Base-by-base conservation (phyloP, 108 stramenopile genomes). In the Nitzschia putrida region DNA sequence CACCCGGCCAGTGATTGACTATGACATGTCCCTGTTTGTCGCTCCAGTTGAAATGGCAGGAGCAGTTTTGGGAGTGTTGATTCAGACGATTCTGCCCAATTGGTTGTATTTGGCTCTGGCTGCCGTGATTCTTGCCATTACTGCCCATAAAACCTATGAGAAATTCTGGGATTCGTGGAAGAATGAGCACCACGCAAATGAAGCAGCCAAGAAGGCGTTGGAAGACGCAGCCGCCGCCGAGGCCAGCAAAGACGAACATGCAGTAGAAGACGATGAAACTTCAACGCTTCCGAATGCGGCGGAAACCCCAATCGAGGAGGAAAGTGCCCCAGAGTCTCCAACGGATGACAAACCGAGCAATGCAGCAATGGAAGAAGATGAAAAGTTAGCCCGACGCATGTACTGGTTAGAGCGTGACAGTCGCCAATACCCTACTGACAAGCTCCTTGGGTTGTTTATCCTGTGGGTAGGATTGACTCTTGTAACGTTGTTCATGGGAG, bases 11-110 rank as follows among this genome's bases (percentile, higher is more conserved):
- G 43, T 87, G 38, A 84, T 87, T 51, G 79, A 87, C 52, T 87
- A 75, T 61, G 77, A 87, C 70, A 78, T 87, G 79, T 78, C 79
- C 2, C 51, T 87, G 47, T 83, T 83, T 61, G 49, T 84, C 52
- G 79, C 79, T 38, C 86, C 86, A 11, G 77, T 84, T 71, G 72
- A 82, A 69, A 84, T 87, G 81, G 86, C 86, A 0, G 86, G 86
- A 42, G 83, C 86, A 56, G 79, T 87, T 1, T 50, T 87, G 50
- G 86, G 86, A 61, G 80, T 82, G 6, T 39, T 83, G 39, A 69
- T 87, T 11, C 81, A 87, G 56, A 74, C 63, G 24, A 22, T 84
- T 0, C 69, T 87, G 7, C 83, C 83, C 3, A 78, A 87, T 45
- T 87, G 79, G 81, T 56, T 84, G 18, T 84, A 80, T 40, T 54